Percentiles rank a stretch among this genome's conserved stretches.
phyloP scores from a whole-genome alignment of 2,329 filamentous ascomycete genomes.

The Fusarium devonianum region DNA sequence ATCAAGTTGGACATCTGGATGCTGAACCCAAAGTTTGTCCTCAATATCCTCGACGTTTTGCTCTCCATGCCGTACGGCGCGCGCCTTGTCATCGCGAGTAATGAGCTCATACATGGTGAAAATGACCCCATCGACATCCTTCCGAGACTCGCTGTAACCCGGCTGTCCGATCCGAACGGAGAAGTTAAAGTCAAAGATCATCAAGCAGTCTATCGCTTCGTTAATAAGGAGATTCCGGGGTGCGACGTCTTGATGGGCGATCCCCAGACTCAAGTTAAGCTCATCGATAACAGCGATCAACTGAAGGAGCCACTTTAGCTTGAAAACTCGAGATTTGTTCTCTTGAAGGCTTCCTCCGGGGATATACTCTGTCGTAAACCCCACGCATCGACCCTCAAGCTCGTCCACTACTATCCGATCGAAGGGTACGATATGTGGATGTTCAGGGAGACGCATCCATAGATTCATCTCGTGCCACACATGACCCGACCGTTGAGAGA shows the following conservation, averaged over 20 bases:
- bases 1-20: slow-evolving; percentile 45
- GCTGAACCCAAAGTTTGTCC: slow-evolving; percentile 42
- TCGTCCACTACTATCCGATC: slow-evolving; percentile 47
- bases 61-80: slow-evolving; percentile 35
- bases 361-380: slow-evolving; percentile 48
- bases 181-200: slow-evolving; percentile 50
- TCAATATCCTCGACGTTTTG: slow-evolving; percentile 34
- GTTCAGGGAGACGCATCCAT: slow-evolving; percentile 45
- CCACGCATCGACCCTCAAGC: slow-evolving; percentile 44
- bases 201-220: slow-evolving; percentile 42
- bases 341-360: slow-evolving; percentile 46
- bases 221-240: slow-evolving; percentile 50
- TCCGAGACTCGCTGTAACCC: slow-evolving; percentile 26
- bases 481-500: slow-evolving; percentile 23
- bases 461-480: slow-evolving; percentile 49
- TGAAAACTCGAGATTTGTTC: slow-evolving; percentile 44
- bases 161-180: slow-evolving; percentile 33
- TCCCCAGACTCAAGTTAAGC: slow-evolving; percentile 48
- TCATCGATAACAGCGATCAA: slow-evolving; percentile 43
- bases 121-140: slow-evolving; percentile 47
- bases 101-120: slow-evolving; percentile 51
- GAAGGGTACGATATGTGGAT: slow-evolving; percentile 49
- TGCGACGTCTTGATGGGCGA: slow-evolving; percentile 51
- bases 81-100: slow-evolving; percentile 41
- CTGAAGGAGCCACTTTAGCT: slow-evolving; percentile 47